These are phyloP conservation scores for Prototheca cutis DNA, from an alignment of 163 green algal genomes.

Conservation along the genomic window DNA sequence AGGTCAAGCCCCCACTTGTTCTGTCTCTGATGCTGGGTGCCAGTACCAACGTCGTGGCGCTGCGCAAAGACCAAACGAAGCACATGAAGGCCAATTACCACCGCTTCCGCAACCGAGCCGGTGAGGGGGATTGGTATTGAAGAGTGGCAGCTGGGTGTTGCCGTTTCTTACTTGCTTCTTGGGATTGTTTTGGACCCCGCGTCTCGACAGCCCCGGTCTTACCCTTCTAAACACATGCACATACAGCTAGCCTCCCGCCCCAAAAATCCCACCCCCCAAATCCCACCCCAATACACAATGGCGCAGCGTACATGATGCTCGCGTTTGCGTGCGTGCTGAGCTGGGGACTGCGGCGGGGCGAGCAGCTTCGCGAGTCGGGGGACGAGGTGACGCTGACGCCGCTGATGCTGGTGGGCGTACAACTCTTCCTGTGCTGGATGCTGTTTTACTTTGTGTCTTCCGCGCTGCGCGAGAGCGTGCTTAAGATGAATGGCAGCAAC, in stretches of 20 bases:
- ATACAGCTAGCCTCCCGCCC: too few species aligned
- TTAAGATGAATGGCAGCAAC: constrained; percentile 79
- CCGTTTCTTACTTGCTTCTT: too few species aligned
- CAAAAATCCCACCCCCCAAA: too few species aligned
- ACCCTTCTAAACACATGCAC: too few species aligned
- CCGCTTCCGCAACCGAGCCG: constrained; percentile 52
- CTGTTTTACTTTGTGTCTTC: constrained; percentile 90
- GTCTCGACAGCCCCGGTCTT: too few species aligned
- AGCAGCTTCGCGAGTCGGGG: constrained; percentile 1
- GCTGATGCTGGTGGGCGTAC: constrained; percentile 35
- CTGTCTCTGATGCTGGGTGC: constrained; percentile 45
- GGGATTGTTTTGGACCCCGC: too few species aligned
- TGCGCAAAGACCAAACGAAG: constrained; percentile 48
- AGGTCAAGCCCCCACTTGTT: constrained; percentile 31
- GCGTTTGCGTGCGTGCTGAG: constrained; percentile 35
- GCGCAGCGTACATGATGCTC: constrained; percentile 56
- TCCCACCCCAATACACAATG: too few species aligned
- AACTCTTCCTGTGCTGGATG: constrained; percentile 83
- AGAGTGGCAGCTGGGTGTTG: too few species aligned
- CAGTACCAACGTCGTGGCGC: constrained; percentile 42
- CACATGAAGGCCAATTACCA: constrained; percentile 76
- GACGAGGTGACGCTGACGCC: constrained; percentile 12
- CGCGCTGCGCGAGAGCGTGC: constrained; percentile 82
- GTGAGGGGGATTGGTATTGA: too few species aligned
- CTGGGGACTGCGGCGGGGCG: constrained; percentile 42